A percentile compares a stretch with the other conserved stretches of the same genome.
Conservation (phyloP, 768 basidiomycete species). For the Mycena filopes region DNA sequence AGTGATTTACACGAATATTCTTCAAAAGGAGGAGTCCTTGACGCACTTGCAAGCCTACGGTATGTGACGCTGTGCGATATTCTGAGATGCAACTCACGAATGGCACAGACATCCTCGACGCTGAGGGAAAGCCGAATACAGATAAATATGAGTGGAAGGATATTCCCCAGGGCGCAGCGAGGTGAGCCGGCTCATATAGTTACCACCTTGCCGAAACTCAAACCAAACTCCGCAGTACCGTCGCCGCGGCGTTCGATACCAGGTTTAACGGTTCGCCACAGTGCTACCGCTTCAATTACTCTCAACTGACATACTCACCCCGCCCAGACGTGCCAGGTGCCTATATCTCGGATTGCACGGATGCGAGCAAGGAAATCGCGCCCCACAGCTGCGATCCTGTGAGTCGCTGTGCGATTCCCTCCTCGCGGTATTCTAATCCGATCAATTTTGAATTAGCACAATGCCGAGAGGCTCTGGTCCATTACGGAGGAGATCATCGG, state of each 20-base stretch:
- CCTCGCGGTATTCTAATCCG: no score
- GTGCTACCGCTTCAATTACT: no score
- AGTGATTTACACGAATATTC: no score
- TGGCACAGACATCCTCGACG: neutral
- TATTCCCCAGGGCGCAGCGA: neutral
- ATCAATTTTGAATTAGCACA: neutral
- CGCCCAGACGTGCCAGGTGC: neutral
- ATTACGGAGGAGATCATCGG: neutral
- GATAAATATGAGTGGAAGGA: neutral
- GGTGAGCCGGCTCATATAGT: neutral
- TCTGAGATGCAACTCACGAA: neutral
- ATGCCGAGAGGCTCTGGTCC: neutral
- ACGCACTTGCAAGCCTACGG: no score
- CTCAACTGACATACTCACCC: no score
- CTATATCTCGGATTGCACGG: neutral
- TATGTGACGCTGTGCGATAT: no score
- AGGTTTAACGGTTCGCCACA: neutral
- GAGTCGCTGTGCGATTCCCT: no score
- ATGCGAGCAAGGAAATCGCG: neutral
- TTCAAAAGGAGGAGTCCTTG: no score
- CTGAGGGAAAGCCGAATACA: neutral
- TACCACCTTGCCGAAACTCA: no score
- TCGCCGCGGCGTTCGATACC: neutral
- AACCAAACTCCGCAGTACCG: neutral
- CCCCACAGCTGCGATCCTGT: neutral